Conservation (phyloP, 2,329 filamentous ascomycete genomes). For the Coniella lustricola region DNA sequence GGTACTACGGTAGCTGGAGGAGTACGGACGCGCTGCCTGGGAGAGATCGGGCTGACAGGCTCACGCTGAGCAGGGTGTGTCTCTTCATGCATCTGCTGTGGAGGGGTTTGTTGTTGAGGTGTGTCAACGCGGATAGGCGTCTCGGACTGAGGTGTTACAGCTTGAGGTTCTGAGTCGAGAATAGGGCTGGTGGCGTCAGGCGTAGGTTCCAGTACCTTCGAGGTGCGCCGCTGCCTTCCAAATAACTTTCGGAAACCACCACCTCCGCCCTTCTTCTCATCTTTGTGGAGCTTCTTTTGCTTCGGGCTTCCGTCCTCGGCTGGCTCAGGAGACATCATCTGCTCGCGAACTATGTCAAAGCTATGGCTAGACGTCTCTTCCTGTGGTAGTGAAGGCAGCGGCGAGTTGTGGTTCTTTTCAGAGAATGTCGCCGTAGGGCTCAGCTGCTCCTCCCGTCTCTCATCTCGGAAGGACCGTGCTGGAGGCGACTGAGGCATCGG, state of each 20-base stretch:
- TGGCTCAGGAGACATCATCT: conserved; percentile 34
- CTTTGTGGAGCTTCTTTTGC: conserved; percentile 30
- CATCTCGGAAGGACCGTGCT: conserved; percentile 24
- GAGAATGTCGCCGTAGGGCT: conserved; percentile 7
- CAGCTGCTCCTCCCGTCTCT: neutral
- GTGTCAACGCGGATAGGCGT: conserved; percentile 8
- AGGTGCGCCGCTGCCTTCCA: conserved; percentile 53
- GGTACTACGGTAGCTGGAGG: conserved; percentile 26
- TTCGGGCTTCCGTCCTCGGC: conserved; percentile 31
- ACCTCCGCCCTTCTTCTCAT: conserved; percentile 22
- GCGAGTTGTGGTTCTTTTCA: conserved; percentile 28
- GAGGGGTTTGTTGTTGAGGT: conserved; percentile 9
- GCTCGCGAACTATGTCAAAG: conserved; percentile 29
- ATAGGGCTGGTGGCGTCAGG: conserved; percentile 47
- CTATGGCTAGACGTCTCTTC: conserved; percentile 24
- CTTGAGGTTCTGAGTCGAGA: conserved; percentile 26
- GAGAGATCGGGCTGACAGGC: conserved; percentile 15
- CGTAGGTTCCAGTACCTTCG: conserved; percentile 49
- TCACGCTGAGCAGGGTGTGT: neutral
- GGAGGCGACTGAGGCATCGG: conserved; percentile 18
- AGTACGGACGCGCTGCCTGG: conserved; percentile 19
- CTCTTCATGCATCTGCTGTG: neutral
- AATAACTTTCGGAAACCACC: conserved; percentile 62
- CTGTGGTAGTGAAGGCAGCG: conserved; percentile 33
- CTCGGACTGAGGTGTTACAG: neutral